These are phyloP conservation scores for Magnusiomyces tetraspermus DNA, from an alignment of 1,139 yeast species.

Conservation along the genomic window DNA sequence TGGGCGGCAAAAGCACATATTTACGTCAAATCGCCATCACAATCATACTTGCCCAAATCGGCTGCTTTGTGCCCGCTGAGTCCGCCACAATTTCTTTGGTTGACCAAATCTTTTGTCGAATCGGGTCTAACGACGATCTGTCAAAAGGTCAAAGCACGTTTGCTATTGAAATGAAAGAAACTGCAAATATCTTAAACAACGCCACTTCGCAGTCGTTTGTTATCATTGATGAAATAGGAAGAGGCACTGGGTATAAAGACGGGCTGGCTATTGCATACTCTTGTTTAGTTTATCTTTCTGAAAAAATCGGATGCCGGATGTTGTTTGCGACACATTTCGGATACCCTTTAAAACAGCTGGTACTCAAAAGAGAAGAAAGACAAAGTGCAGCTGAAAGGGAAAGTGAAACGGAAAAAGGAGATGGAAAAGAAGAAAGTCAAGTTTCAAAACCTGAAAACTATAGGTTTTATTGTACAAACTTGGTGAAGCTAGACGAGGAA, in stretches of 20 bases:
- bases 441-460: conserved; percentile 11
- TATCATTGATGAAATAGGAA: conserved; percentile 71
- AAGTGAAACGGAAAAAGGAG: conserved; percentile 5
- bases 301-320: conserved; percentile 56
- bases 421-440: neutral
- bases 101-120: conserved; percentile 75
- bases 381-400: conserved; percentile 17
- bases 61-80: conserved; percentile 77
- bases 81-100: conserved; percentile 67
- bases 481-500: conserved; percentile 1
- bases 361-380: conserved; percentile 25
- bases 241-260: conserved; percentile 87
- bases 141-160: conserved; percentile 83
- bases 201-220: conserved; percentile 63
- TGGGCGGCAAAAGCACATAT: conserved; percentile 96
- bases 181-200: conserved; percentile 63
- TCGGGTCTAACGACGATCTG: conserved; percentile 87
- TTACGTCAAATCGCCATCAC: conserved; percentile 81
- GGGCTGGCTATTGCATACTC: conserved; percentile 90
- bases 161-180: conserved; percentile 98
- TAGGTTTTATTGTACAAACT: neutral
- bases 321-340: conserved; percentile 95
- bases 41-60: conserved; percentile 82
- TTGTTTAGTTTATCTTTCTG: conserved; percentile 49
- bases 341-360: conserved; percentile 44